A percentile compares a stretch with the other conserved stretches of the same genome.
phyloP scores from a whole-genome alignment of 495 filamentous ascomycete genomes.

The Pyrenula massariospora region DNA sequence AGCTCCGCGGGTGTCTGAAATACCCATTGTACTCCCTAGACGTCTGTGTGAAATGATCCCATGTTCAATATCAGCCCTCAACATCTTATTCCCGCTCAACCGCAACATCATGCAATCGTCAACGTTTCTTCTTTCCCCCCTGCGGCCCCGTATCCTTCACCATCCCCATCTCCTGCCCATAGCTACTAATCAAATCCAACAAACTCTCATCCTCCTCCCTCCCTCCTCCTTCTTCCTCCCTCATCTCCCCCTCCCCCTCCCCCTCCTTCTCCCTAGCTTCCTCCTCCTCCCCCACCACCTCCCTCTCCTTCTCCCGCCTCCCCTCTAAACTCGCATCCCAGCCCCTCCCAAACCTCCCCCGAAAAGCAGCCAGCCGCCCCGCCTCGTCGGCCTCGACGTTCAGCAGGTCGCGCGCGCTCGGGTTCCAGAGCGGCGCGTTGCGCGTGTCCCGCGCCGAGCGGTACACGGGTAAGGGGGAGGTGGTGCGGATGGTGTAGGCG shows the following conservation, averaged over 20 bases:
- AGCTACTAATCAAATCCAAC: conserved; percentile 60
- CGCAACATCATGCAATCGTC: background rate
- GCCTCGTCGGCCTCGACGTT: conserved; percentile 95
- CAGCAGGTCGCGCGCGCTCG: conserved; percentile 57
- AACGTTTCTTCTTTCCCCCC: conserved; percentile 14
- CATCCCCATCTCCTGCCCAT: conserved; percentile 27
- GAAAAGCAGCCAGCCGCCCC: conserved; percentile 75
- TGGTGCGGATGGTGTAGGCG: conserved; percentile 80
- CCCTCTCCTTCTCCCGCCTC: conserved; percentile 2
- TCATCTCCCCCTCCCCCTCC: conserved; percentile 13
- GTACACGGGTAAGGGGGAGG: conserved; percentile 69
- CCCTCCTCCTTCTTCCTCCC: conserved; percentile 17
- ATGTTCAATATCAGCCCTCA: too few species aligned
- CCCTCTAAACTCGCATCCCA: conserved; percentile 53
- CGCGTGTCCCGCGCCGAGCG: conserved; percentile 69
- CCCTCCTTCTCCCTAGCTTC: conserved; percentile 17
- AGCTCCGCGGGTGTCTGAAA: too few species aligned
- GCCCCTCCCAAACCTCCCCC: conserved; percentile 67
- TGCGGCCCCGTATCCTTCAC: conserved; percentile 16
- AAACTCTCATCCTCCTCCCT: conserved; percentile 45
- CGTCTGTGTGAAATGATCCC: too few species aligned
- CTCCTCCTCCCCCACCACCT: conserved; percentile 7
- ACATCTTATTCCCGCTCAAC: too few species aligned
- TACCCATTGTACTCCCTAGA: too few species aligned
- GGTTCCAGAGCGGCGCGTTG: conserved; percentile 88